phyloP scores from a whole-genome alignment of 371 early-diverging fungal genomes.

The Cokeromyces recurvatus region DNA sequence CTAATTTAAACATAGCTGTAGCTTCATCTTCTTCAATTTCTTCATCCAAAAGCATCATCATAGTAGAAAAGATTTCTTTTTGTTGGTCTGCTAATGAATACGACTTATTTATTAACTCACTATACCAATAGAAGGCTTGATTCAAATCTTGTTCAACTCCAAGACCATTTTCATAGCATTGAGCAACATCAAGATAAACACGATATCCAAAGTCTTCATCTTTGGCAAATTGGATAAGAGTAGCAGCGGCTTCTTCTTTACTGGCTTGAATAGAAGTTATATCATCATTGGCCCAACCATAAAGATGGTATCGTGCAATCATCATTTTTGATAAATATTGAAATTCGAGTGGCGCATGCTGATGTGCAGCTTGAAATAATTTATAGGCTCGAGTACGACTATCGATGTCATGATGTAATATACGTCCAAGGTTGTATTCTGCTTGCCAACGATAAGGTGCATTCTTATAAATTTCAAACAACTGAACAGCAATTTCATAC shows the following conservation, averaged over 20 bases:
- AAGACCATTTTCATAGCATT: conserved; percentile 83
- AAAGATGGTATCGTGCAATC: conserved; percentile 32
- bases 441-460: conserved; percentile 34
- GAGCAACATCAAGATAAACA: conserved; percentile 33
- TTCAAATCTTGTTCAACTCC: conserved; percentile 66
- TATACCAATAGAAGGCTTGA: conserved; percentile 82
- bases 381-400: conserved; percentile 21
- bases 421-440: conserved; percentile 32
- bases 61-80: neutral
- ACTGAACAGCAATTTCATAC: conserved; percentile 26
- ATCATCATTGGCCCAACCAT: conserved; percentile 39
- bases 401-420: conserved; percentile 31
- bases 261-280: conserved; percentile 16
- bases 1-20: conserved; percentile 27
- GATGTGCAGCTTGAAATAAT: conserved; percentile 22
- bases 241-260: conserved; percentile 18
- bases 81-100: neutral
- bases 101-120: conserved; percentile 41
- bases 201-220: conserved; percentile 11
- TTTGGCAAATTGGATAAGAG: conserved; percentile 26
- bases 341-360: conserved; percentile 19
- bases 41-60: conserved; percentile 50
- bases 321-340: conserved; percentile 23
- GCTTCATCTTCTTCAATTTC: conserved; percentile 27
- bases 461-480: conserved; percentile 8